Percentiles rank a stretch among this genome's conserved stretches.
phyloP scores from a whole-genome alignment of 495 filamentous ascomycete genomes.

The Letharia columbiana region DNA sequence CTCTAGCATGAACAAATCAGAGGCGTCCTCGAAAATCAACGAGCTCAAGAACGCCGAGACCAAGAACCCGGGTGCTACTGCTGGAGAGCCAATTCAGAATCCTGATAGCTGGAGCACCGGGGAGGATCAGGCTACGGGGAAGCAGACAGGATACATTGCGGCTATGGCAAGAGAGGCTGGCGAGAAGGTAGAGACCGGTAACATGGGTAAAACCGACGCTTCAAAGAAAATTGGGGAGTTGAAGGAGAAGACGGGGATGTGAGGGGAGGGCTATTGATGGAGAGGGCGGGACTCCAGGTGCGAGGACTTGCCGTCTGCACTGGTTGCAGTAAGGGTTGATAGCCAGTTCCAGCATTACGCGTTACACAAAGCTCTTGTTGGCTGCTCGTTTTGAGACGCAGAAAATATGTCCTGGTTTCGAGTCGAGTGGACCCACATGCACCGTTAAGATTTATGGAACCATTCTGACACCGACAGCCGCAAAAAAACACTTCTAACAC shows the following conservation, averaged over 20 bases:
- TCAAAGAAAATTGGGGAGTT: slow-evolving; percentile 26
- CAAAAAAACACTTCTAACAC: too few relatives aligned
- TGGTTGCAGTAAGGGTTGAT: too few relatives aligned
- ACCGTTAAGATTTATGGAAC: too few relatives aligned
- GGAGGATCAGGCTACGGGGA: slow-evolving; percentile 23
- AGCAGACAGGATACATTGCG: slow-evolving; percentile 27
- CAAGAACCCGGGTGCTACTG: slow-evolving; percentile 13
- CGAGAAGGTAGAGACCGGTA: slow-evolving; percentile 21
- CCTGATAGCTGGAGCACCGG: slow-evolving; percentile 24
- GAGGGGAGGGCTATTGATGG: neutral
- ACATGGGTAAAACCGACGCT: slow-evolving; percentile 29
- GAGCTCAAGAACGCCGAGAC: slow-evolving; percentile 24
- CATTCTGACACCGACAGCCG: too few relatives aligned
- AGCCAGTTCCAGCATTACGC: too few relatives aligned
- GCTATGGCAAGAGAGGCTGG: slow-evolving; percentile 25
- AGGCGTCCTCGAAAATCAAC: slow-evolving; percentile 24
- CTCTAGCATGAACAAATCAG: slow-evolving; percentile 21
- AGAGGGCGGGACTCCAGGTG: neutral
- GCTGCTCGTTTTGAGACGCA: too few relatives aligned
- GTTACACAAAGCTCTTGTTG: too few relatives aligned
- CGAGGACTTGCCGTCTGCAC: too few relatives aligned
- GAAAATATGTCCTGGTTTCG: too few relatives aligned
- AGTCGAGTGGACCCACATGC: too few relatives aligned
- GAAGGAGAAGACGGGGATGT: slow-evolving; percentile 28
- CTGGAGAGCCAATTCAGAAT: slow-evolving; percentile 22